Evolutionary conservation across 306 rosid species (phyloP), one percentile per base, ranked within the genome.

Genomic region (Quercus agrifolia): DNA sequence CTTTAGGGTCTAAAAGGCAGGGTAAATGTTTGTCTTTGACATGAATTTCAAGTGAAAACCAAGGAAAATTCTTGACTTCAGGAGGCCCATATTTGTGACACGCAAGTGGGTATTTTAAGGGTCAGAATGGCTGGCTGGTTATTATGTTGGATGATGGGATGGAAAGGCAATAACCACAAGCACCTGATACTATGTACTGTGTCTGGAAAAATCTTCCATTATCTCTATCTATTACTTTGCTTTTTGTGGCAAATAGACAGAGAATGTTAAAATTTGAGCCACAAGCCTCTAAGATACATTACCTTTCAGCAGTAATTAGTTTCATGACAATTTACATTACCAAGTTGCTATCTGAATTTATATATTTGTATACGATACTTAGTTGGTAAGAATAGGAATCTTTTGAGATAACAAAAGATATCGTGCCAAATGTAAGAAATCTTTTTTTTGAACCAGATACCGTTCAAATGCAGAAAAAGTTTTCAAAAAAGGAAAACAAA

Each of bases 151-250:
- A 68, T 88, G 95, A 90, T 90, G 87, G 82, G 80, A 88, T 89
- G 83, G 87, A 89, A 81, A 86, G 87, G 80, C 11, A 74, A 7
- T 41, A 80, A 78, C 73, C 81, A 82, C 77, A 82, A 70, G 97
- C 88, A 94, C 94, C 98, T 70, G 97, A 94, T 94, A 86, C 97
- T 77, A 78, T 58, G 83, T 86, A 80, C 90, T 73, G 84, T 84
- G 73, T 74, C 85, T 68, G 76, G 80, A 89, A 85, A 87, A 76
- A 85, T 78, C 86, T 80, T 72, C 41, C 79, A 67, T 84, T 87
- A 87, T 84, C 74, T 86, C 81, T 55, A 69, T 78, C 80, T 85
- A 3, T 74, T 71, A 11, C 74, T 83, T 86, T 71, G 38, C 84
- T 86, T 88, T 86, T 78, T 86, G 90, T 77, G 87, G 90, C 83